phyloP scores from a whole-genome alignment of 2,329 filamentous ascomycete species.

The Monilinia vaccinii-corymbosi region DNA sequence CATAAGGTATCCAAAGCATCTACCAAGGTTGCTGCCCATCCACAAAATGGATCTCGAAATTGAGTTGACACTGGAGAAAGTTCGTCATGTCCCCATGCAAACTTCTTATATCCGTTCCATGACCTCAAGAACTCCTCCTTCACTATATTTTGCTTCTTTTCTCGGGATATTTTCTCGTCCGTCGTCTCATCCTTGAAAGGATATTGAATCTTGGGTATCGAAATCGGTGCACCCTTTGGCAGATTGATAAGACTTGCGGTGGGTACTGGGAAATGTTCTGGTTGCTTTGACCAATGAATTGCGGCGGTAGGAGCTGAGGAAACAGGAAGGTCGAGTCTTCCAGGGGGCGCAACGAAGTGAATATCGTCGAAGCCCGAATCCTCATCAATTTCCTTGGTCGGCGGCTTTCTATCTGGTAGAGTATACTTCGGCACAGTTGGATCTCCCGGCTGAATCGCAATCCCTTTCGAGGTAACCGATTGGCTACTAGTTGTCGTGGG shows the following conservation, averaged over 20 bases:
- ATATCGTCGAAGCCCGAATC: slow-evolving; percentile 14
- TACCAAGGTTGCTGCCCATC: slow-evolving; percentile 82
- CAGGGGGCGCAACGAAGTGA: slow-evolving; percentile 24
- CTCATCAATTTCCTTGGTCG: slow-evolving; percentile 14
- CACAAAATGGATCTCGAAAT: slow-evolving; percentile 75
- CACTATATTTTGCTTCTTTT: slow-evolving; percentile 56
- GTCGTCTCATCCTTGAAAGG: slow-evolving; percentile 58
- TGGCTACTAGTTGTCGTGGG: background rate
- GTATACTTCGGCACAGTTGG: slow-evolving; percentile 17
- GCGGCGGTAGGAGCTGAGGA: slow-evolving; percentile 16
- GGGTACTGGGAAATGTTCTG: slow-evolving; percentile 70
- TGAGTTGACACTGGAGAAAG: slow-evolving; percentile 61
- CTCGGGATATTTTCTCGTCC: slow-evolving; percentile 50
- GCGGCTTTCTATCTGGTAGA: slow-evolving; percentile 24
- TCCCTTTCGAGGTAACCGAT: background rate
- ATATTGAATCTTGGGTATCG: slow-evolving; percentile 70
- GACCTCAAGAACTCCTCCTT: slow-evolving; percentile 66
- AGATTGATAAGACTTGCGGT: slow-evolving; percentile 62
- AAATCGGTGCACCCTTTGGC: slow-evolving; percentile 60
- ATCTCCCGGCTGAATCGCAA: slow-evolving; percentile 5
- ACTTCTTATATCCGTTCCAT: slow-evolving; percentile 72
- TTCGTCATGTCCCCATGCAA: slow-evolving; percentile 84
- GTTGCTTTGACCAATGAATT: slow-evolving; percentile 64
- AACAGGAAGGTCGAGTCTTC: slow-evolving; percentile 21
- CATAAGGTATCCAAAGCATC: slow-evolving; percentile 77